Percentiles rank a stretch among this genome's conserved stretches.
These are phyloP conservation scores for Beauveria brongniartii DNA, from an alignment of 2,329 filamentous ascomycete genomes.

Conservation along the genomic window DNA sequence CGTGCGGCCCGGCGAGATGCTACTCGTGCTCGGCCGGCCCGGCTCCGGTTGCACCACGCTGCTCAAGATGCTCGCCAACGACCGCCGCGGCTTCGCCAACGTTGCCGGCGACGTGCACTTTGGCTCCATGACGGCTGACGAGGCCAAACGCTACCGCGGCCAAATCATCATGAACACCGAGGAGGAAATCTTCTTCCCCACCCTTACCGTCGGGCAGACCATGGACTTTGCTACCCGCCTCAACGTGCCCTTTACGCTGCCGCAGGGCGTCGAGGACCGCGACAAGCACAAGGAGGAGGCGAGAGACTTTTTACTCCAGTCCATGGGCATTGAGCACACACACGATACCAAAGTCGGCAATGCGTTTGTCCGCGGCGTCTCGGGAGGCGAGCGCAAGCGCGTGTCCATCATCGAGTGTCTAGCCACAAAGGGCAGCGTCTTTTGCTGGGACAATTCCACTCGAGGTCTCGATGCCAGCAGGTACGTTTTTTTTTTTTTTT, in stretches of 20 bases:
- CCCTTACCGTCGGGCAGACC: conserved; percentile 63
- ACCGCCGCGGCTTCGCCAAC: conserved; percentile 48
- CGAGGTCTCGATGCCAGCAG: conserved; percentile 58
- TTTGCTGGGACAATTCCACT: conserved; percentile 61
- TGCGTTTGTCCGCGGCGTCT: conserved; percentile 57
- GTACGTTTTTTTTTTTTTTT: conserved; percentile 19
- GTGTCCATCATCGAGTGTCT: conserved; percentile 61
- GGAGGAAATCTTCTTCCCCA: conserved; percentile 57
- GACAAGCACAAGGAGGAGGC: conserved; percentile 39
- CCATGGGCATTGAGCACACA: conserved; percentile 52
- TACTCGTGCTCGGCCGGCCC: conserved; percentile 60
- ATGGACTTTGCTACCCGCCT: conserved; percentile 59
- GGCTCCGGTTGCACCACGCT: conserved; percentile 65
- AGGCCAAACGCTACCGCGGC: conserved; percentile 40
- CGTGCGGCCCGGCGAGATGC: conserved; percentile 65
- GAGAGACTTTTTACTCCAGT: conserved; percentile 47
- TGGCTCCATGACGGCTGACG: conserved; percentile 41
- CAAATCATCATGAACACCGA: conserved; percentile 65
- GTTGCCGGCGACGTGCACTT: conserved; percentile 53
- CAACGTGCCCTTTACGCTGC: conserved; percentile 44
- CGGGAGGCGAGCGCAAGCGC: conserved; percentile 60
- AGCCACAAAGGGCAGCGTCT: conserved; percentile 48
- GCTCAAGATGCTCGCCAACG: conserved; percentile 61
- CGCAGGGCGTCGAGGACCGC: conserved; percentile 30
- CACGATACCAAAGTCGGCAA: conserved; percentile 60